Base-by-base conservation (phyloP, 176 grass and related monocot species). In the Musa troglodytarum region DNA sequence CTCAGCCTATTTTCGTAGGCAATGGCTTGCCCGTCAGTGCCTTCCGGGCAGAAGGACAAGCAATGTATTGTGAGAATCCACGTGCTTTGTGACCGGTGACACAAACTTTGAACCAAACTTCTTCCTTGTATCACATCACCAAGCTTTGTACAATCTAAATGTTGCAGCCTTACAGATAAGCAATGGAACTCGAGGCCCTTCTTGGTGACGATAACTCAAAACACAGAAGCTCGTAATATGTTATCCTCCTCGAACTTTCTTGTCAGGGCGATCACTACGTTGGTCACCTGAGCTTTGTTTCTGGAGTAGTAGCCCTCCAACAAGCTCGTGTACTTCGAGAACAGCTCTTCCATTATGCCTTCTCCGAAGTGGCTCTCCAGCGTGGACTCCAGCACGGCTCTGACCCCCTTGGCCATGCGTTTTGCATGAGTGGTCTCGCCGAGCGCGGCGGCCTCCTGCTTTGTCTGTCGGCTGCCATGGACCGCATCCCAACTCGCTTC, bases 351-450 rank as follows among this genome's bases (percentile, higher is more conserved):
- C 49, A 92, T 76, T 24, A 79, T 77, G 5, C 9, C 80, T 53
- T 73, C 67, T 8, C 80, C 89, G 34, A 92, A 92, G 56, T 92
- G 83, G 21, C 23, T 34, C 0, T 63, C 69, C 64, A 92, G 50
- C 83, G 86, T 88, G 49, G 80, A 80, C 74, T 92, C 85, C 2
- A 79, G 19, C 9, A 86, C 83, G 3, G 77, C 85, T 66, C 85
- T 51, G 11, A 85, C 11, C 13, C 75, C 72, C 17, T 68, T 72
- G 0, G 74, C 55, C 8, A 82, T 85, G 54, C 65, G 54, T 68
- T 52, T 53, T 0, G 83, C 85, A 15, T 73, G 59, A 14, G 50
- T 72, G 43, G 17, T 13, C 23, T 19, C 11, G 4, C 56, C 51
- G 11, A 26, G 25, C 10, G 22, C 65, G 29, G 55, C 22, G 50